These are phyloP conservation scores for Pestalotiopsis sp. DNA, from an alignment of 2,329 filamentous ascomycete species.

Conservation along the genomic window DNA sequence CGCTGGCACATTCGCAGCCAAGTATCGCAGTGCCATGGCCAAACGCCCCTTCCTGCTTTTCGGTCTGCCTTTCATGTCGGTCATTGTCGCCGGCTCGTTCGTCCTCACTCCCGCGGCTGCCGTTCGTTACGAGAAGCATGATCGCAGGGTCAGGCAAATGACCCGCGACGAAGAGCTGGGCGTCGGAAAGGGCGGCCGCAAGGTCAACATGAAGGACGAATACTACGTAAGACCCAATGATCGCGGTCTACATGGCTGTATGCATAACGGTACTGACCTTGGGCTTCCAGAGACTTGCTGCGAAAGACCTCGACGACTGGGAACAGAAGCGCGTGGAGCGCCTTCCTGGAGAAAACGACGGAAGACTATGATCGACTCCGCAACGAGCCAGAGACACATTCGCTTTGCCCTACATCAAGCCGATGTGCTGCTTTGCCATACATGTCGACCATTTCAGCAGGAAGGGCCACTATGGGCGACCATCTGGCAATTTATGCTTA, in stretches of 20 bases:
- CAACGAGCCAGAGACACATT: neutral
- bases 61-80: conserved; percentile 86
- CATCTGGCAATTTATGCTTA: neutral
- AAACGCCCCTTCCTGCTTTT: conserved; percentile 90
- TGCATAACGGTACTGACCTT: conserved; percentile 8
- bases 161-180: conserved; percentile 85
- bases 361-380: conserved; percentile 59
- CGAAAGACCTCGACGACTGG: conserved; percentile 94
- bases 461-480: neutral
- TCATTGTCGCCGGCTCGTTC: conserved; percentile 92
- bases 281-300: conserved; percentile 67
- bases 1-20: conserved; percentile 68
- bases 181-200: conserved; percentile 70
- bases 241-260: neutral
- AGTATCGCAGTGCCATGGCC: conserved; percentile 75
- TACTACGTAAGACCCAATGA: conserved; percentile 72
- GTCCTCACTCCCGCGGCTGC: conserved; percentile 93
- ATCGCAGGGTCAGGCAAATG: conserved; percentile 85
- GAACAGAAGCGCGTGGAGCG: conserved; percentile 94
- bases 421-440: neutral
- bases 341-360: conserved; percentile 87
- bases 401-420: neutral
- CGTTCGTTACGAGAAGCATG: conserved; percentile 89
- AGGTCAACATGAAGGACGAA: conserved; percentile 80
- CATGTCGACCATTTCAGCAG: neutral